phyloP scores from a whole-genome alignment of 352 stramenopile species.

The Phytophthora hibernalis region DNA sequence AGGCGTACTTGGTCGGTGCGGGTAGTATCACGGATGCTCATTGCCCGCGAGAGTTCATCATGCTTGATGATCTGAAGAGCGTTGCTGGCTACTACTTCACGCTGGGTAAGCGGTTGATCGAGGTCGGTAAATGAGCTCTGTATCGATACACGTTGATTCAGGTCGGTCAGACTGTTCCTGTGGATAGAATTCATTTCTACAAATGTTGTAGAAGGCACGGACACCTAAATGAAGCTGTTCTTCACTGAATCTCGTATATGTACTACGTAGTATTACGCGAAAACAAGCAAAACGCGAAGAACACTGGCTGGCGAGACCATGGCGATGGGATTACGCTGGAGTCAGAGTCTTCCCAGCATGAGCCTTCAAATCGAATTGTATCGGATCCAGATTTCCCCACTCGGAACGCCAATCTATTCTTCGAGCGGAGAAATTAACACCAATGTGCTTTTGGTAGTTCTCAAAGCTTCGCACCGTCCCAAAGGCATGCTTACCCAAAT shows the following conservation, averaged over 20 bases:
- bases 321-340: slow-evolving; percentile 5
- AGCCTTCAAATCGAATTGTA: slow-evolving; percentile 61
- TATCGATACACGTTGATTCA: not conserved
- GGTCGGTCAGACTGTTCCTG: not conserved
- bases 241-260: not conserved
- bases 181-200: slow-evolving; percentile 8
- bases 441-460: slow-evolving; percentile 60
- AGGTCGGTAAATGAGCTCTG: slow-evolving; percentile 43
- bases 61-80: slow-evolving; percentile 65
- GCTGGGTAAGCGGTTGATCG: slow-evolving; percentile 72
- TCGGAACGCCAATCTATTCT: slow-evolving; percentile 59
- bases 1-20: slow-evolving; percentile 79
- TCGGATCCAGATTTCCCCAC: slow-evolving; percentile 69
- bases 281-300: too few species aligned
- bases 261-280: too few species aligned
- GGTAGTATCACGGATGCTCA: slow-evolving; percentile 82
- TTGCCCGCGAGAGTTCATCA: slow-evolving; percentile 76
- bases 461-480: slow-evolving; percentile 47
- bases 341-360: slow-evolving; percentile 11
- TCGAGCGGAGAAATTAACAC: slow-evolving; percentile 51
- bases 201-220: not conserved
- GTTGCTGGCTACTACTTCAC: slow-evolving; percentile 79
- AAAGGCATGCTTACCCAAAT: slow-evolving; percentile 28
- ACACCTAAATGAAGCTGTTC: not conserved
- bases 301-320: not conserved